phyloP scores from a whole-genome alignment of 257 asterid species.

The Ajuga chamaepitys region DNA sequence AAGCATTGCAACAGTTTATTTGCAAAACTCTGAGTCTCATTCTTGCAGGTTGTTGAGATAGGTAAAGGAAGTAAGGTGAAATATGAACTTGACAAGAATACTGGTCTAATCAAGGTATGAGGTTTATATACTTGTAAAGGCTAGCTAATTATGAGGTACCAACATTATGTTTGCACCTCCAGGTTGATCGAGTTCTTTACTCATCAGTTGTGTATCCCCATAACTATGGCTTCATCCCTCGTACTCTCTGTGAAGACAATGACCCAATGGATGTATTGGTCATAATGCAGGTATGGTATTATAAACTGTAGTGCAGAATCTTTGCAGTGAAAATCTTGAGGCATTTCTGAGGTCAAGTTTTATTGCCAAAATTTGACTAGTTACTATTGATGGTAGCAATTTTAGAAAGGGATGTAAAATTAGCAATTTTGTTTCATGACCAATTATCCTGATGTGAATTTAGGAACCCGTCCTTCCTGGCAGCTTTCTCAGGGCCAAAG shows the following conservation, averaged over 20 bases:
- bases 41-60: conserved; percentile 85
- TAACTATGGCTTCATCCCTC: conserved; percentile 97
- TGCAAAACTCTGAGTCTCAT: conserved; percentile 2
- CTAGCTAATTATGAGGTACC: neutral
- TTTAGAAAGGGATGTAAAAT: neutral
- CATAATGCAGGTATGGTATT: conserved; percentile 80
- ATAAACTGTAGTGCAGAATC: neutral
- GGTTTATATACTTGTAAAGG: neutral
- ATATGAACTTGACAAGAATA: conserved; percentile 89
- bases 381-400: neutral
- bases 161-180: conserved; percentile 16
- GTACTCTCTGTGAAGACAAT: conserved; percentile 88
- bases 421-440: no score
- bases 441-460: neutral
- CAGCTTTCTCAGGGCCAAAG: conserved; percentile 94
- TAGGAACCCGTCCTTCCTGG: conserved; percentile 98
- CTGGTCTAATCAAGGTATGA: conserved; percentile 91
- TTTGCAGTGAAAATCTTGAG: no score
- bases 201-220: conserved; percentile 98
- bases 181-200: conserved; percentile 97
- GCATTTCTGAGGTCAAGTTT: no score
- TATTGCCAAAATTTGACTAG: no score
- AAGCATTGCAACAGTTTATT: neutral
- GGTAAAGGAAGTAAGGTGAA: conserved; percentile 96
- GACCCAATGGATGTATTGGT: conserved; percentile 96